These are phyloP conservation scores for Picea abies DNA, from an alignment of 83 land plant species.

Conservation along the genomic window DNA sequence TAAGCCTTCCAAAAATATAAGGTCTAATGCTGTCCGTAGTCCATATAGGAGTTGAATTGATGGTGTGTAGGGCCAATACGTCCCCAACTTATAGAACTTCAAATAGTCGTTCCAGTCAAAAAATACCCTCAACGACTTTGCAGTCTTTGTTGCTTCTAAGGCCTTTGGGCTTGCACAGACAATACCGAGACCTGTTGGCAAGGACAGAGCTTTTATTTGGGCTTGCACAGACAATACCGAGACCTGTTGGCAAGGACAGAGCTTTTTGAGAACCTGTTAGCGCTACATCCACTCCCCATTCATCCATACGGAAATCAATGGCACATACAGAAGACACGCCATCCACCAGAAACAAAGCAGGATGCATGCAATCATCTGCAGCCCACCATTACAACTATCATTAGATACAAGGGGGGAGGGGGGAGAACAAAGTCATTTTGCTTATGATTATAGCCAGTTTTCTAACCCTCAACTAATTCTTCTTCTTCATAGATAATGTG, in stretches of 20 bases:
- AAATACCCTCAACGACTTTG: constrained; percentile 82
- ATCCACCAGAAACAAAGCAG: constrained; percentile 86
- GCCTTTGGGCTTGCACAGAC: constrained; percentile 95
- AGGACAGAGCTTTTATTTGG: constrained; percentile 89
- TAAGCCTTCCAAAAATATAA: constrained; percentile 90
- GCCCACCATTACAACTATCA: background rate
- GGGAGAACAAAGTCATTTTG: no score
- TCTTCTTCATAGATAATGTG: no score
- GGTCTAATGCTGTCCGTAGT: constrained; percentile 82
- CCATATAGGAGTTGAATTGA: constrained; percentile 93
- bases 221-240: constrained; percentile 93
- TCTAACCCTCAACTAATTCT: no score
- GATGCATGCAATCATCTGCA: constrained; percentile 73
- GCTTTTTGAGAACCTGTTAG: constrained; percentile 96
- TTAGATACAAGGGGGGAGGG: no score
- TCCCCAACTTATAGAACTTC: constrained; percentile 82
- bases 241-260: constrained; percentile 88
- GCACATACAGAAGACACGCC: constrained; percentile 96
- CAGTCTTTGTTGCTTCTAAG: constrained; percentile 80
- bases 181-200: constrained; percentile 92
- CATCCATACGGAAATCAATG: constrained; percentile 94
- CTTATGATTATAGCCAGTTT: no score
- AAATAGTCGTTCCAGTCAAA: constrained; percentile 93
- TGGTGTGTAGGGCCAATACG: constrained; percentile 95
- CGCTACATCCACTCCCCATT: constrained; percentile 95